Evolutionary conservation across 208 protist genomes (phyloP).

Genomic region (Willaertia magna): DNA sequence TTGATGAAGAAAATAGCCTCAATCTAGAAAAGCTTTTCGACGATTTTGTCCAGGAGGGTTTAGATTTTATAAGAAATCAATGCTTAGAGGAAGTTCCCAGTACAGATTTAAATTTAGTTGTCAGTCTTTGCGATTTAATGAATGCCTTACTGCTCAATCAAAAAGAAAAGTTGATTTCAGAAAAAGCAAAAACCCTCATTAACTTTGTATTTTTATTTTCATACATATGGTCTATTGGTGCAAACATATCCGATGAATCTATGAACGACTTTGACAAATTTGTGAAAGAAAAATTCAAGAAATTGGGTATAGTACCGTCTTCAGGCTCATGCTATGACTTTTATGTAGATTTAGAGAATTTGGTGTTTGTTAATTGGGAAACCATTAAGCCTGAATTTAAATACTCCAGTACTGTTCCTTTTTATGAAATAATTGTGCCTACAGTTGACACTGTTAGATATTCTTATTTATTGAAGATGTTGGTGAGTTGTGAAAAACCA

Average conservation of each 20-base stretch:
- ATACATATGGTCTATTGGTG: constrained; percentile 88
- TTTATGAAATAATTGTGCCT: constrained; percentile 89
- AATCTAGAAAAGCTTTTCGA: constrained; percentile 75
- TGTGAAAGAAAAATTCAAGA: constrained; percentile 58
- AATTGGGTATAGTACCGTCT: constrained; percentile 59
- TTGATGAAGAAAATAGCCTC: constrained; percentile 46
- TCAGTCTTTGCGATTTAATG: constrained; percentile 76
- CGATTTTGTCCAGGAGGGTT: constrained; percentile 54
- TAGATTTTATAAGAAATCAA: constrained; percentile 66
- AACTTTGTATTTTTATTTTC: constrained; percentile 77
- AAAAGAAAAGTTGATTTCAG: constrained; percentile 33
- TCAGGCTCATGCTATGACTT: constrained; percentile 80
- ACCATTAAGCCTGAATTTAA: constrained; percentile 53
- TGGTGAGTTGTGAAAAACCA: constrained; percentile 62
- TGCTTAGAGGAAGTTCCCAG: constrained; percentile 59
- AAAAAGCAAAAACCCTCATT: constrained; percentile 64
- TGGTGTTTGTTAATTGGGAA: constrained; percentile 64
- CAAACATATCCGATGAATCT: constrained; percentile 62
- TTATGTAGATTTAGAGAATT: constrained; percentile 64
- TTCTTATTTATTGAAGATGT: constrained; percentile 67
- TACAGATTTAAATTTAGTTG: constrained; percentile 75
- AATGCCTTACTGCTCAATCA: constrained; percentile 56
- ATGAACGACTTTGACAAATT: constrained; percentile 80
- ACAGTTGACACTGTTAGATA: constrained; percentile 90
- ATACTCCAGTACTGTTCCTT: constrained; percentile 64